Evolutionary conservation across 306 rosid species (phyloP), one percentile per base, ranked within the genome.

Genomic region (Cucurbita pepo): DNA sequence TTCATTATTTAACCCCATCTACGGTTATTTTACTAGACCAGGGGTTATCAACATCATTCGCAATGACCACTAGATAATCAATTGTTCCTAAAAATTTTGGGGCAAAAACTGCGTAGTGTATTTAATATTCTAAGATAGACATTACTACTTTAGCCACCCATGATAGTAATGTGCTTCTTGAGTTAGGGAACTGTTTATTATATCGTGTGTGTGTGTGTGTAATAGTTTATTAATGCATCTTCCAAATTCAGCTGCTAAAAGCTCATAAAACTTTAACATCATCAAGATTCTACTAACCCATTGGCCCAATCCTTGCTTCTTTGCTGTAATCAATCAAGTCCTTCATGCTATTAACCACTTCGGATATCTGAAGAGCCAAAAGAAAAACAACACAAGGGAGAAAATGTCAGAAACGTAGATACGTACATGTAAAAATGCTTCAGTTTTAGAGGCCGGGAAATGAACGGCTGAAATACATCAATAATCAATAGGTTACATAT

Each of bases 281-380:
- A 75, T 43, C 56, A 74, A 43, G 55, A 30, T 76, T 55, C 72
- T 65, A 72, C 96, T 84, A 79, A 93, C 98, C 98, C 96, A 93
- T 88, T 69, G 98, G 98, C 66, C 98, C 98, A 66, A 88, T 84
- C 62, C 77, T 81, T 10, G 96, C 88, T 82, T 93, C 93, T 82
- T 92, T 85, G 85, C 98, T 90, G 90, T 90, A 88, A 88, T 90
- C 97, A 77, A 93, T 90, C 88, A 93, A 85, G 87, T 93, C 98
- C 79, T 93, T 93, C 98, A 93, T 88, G 79, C 98, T 93, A 84
- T 93, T 93, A 77, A 93, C 98, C 72, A 93, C 98, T 85, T 93
- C 98, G 15, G 98, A 93, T 81, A 93, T 93, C 98, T 93, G 90
- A 84, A 84, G 37, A 56, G 57, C 73, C 76, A 76, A 41, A 40